These are phyloP conservation scores for Nakaseomyces delphensis DNA, from an alignment of 1,139 yeast genomes.

Conservation along the genomic window DNA sequence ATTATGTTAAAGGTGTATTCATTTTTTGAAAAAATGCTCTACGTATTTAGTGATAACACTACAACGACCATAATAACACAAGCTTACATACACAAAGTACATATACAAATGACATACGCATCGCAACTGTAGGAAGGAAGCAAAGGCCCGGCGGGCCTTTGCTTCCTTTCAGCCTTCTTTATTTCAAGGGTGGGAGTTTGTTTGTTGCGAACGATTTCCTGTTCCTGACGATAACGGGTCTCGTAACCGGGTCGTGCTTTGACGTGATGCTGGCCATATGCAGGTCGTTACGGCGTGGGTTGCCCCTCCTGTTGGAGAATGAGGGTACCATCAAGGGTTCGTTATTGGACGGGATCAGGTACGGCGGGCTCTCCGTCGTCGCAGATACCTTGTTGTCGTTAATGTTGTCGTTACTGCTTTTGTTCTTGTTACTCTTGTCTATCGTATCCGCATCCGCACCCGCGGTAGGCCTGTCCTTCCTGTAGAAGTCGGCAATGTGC, in stretches of 20 bases:
- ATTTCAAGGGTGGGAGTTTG: too few relatives aligned
- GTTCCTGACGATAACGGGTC: too few relatives aligned
- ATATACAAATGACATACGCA: too few relatives aligned
- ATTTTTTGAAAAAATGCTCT: too few relatives aligned
- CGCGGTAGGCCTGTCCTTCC: background rate
- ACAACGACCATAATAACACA: too few relatives aligned
- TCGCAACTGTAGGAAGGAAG: too few relatives aligned
- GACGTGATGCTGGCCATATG: constrained; percentile 5
- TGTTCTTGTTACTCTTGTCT: background rate
- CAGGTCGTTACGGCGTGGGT: background rate
- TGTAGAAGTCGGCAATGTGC: constrained; percentile 2
- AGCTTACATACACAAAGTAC: too few relatives aligned
- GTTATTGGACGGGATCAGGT: constrained; percentile 1
- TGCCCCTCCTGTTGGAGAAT: background rate
- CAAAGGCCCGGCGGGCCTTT: too few relatives aligned
- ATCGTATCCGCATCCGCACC: background rate
- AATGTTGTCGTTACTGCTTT: constrained; percentile 1
- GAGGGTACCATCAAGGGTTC: background rate
- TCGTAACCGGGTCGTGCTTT: background rate
- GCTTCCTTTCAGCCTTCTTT: too few relatives aligned
- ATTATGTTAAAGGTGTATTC: too few relatives aligned
- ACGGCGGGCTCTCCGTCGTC: constrained; percentile 2
- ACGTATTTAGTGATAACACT: too few relatives aligned
- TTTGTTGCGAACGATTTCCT: too few relatives aligned
- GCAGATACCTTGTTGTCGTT: background rate